These are phyloP conservation scores for Solanum chmielewskii DNA, from an alignment of 257 asterid genomes.

Conservation along the genomic window DNA sequence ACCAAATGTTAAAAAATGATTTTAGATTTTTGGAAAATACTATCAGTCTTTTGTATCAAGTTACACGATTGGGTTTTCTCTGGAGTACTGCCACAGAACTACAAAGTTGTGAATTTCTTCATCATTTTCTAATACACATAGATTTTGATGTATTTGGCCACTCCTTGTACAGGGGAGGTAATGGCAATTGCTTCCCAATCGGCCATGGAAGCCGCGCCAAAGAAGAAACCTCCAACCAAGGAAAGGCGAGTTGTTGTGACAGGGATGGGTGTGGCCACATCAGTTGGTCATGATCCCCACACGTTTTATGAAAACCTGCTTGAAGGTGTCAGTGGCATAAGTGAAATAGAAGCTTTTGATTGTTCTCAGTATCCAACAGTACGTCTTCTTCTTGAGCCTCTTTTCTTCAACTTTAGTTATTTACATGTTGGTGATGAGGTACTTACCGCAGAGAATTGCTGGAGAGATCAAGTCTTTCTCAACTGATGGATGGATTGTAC, in stretches of 20 bases:
- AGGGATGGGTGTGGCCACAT: conserved; percentile 91
- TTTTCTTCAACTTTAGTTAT: background rate
- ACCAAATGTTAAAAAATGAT: background rate
- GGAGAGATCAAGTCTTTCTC: conserved; percentile 92
- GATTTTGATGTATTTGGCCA: background rate
- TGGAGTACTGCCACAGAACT: background rate
- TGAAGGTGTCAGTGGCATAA: conserved; percentile 83
- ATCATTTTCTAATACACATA: background rate
- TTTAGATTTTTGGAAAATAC: background rate
- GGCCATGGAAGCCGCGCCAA: conserved; percentile 25
- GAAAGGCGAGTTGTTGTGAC: conserved; percentile 94
- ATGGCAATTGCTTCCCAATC: conserved; percentile 47
- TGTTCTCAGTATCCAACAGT: conserved; percentile 85
- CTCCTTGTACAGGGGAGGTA: conserved; percentile 35
- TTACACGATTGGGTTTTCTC: background rate
- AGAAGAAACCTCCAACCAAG: conserved; percentile 54
- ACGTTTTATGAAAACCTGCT: conserved; percentile 76
- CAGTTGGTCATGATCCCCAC: conserved; percentile 73
- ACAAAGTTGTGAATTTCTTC: background rate
- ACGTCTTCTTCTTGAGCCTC: conserved; percentile 19
- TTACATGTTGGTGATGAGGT: conserved; percentile 9
- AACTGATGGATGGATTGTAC: conserved; percentile 91
- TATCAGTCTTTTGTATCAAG: background rate
- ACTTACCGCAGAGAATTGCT: conserved; percentile 69
- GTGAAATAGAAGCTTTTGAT: conserved; percentile 81